Evolutionary conservation across 2,329 filamentous ascomycete genomes (phyloP).

Genomic region (Sordariomycetes sp.): DNA sequence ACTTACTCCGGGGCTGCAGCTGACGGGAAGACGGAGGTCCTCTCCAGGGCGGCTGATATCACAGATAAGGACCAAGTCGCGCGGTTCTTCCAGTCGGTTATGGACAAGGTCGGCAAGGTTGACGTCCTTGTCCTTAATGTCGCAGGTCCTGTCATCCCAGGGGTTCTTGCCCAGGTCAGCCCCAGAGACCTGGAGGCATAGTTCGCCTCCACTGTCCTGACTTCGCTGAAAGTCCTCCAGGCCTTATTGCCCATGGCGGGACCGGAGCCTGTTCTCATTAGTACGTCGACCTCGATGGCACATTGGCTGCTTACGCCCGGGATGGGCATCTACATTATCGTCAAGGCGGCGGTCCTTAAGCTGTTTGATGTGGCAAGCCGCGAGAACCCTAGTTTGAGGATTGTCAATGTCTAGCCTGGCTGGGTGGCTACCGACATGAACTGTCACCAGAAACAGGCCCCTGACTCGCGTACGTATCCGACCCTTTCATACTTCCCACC

Average conservation of each 20-base stretch:
- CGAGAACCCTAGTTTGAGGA: conserved; percentile 23
- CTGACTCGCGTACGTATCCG: background rate
- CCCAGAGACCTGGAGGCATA: conserved; percentile 8
- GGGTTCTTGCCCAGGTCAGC: background rate
- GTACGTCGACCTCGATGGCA: conserved; percentile 9
- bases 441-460: conserved; percentile 8
- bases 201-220: conserved; percentile 11
- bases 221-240: conserved; percentile 13
- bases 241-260: conserved; percentile 10
- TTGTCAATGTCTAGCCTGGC: conserved; percentile 30
- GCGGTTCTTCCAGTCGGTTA: conserved; percentile 9
- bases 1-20: conserved; percentile 32
- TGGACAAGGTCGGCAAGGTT: conserved; percentile 14
- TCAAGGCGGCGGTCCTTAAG: conserved; percentile 25
- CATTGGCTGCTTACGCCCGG: background rate
- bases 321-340: conserved; percentile 19
- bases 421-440: conserved; percentile 17
- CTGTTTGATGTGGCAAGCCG: conserved; percentile 24
- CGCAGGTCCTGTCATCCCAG: conserved; percentile 11
- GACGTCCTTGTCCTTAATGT: conserved; percentile 22
- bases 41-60: conserved; percentile 18
- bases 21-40: conserved; percentile 25
- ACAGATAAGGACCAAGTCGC: conserved; percentile 11
- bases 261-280: conserved; percentile 10
- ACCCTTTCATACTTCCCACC: background rate